These are phyloP conservation scores for Cyclotella sp. DNA, from an alignment of 108 stramenopile genomes.

Conservation along the genomic window DNA sequence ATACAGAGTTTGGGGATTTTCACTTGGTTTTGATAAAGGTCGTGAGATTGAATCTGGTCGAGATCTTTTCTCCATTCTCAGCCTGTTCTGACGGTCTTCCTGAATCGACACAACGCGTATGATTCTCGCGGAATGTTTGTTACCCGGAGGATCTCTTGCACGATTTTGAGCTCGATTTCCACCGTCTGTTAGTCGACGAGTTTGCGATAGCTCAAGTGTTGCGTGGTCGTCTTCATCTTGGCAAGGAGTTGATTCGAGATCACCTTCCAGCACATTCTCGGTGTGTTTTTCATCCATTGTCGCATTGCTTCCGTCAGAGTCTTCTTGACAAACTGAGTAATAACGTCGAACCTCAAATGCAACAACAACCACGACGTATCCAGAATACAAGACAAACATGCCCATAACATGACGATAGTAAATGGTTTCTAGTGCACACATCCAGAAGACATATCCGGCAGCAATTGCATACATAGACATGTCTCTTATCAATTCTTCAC, in stretches of 20 bases:
- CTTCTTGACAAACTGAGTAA: slow-evolving; percentile 20
- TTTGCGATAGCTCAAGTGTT: slow-evolving; percentile 8
- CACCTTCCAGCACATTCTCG: not conserved
- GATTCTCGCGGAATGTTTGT: slow-evolving; percentile 30
- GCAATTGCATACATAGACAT: slow-evolving; percentile 36
- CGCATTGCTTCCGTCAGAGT: slow-evolving; percentile 11
- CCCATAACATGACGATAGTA: slow-evolving; percentile 14
- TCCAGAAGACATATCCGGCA: slow-evolving; percentile 30
- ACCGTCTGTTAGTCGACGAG: slow-evolving; percentile 4
- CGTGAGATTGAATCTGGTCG: not conserved
- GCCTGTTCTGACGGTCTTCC: slow-evolving; percentile 8
- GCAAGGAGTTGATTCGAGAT: slow-evolving; percentile 10
- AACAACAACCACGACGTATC: slow-evolving; percentile 45
- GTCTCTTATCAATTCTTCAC: slow-evolving; percentile 51
- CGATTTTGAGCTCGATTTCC: slow-evolving; percentile 8
- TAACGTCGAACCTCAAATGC: slow-evolving; percentile 36
- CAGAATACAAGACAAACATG: slow-evolving; percentile 38
- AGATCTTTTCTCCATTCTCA: not conserved
- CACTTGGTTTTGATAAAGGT: not conserved
- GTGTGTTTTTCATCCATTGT: not conserved
- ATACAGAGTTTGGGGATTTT: not conserved
- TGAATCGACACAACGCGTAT: slow-evolving; percentile 25
- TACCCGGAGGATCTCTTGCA: slow-evolving; percentile 19
- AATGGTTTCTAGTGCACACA: slow-evolving; percentile 24
- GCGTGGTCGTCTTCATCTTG: slow-evolving; percentile 29